Percentiles rank a stretch among this genome's conserved stretches.
Evolutionary conservation across 805 yeast genomes (phyloP).

Genomic region (Hanseniaspora jakobsenii): DNA sequence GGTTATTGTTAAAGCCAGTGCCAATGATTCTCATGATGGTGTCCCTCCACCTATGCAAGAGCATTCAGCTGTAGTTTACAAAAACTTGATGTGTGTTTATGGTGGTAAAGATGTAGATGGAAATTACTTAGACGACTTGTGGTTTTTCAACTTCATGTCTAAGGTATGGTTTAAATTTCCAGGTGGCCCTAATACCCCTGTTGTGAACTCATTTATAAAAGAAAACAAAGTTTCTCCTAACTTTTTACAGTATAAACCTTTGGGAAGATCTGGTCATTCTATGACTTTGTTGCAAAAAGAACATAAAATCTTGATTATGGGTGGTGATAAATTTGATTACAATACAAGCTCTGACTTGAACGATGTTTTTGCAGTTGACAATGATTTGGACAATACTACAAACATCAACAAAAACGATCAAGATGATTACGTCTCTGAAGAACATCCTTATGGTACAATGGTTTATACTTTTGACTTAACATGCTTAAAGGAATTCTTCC

Average conservation of each 20-base stretch:
- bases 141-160: conserved; percentile 63
- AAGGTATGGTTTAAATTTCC: conserved; percentile 62
- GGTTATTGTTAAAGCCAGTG: too few species aligned
- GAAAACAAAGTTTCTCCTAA: conserved; percentile 14
- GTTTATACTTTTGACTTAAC: conserved; percentile 52
- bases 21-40: conserved; percentile 40
- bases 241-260: conserved; percentile 34
- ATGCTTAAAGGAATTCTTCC: conserved; percentile 28
- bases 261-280: conserved; percentile 85
- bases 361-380: conserved; percentile 9
- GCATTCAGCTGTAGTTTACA: conserved; percentile 72
- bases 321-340: conserved; percentile 75
- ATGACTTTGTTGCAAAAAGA: conserved; percentile 50
- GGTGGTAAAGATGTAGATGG: conserved; percentile 84
- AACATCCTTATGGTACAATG: conserved; percentile 41
- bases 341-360: conserved; percentile 8
- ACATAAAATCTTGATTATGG: conserved; percentile 70
- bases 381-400: conserved; percentile 33
- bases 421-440: conserved; percentile 8
- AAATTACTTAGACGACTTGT: conserved; percentile 49
- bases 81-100: conserved; percentile 65
- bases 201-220: conserved; percentile 28
- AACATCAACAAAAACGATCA: conserved; percentile 43
- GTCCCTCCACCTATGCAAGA: conserved; percentile 80
- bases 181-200: conserved; percentile 11